Conservation (phyloP, 2,329 filamentous ascomycete species). For the Fusarium marasasianum region DNA sequence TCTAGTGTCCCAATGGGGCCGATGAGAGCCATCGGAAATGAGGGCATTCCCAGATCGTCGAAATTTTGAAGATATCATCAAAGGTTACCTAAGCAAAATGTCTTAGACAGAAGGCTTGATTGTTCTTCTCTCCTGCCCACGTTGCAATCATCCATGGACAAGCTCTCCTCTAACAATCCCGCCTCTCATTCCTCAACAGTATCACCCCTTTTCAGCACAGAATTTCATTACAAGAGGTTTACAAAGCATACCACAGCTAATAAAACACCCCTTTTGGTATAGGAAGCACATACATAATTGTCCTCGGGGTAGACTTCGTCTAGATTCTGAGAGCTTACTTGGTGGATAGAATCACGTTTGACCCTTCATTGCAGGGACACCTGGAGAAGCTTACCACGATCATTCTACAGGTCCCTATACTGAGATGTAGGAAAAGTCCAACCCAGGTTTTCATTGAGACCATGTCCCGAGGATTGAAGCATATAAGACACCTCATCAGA, state of each 20-base stretch:
- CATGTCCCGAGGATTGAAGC: background rate
- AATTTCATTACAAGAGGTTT: background rate
- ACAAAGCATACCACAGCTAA: background rate
- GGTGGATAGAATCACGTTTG: background rate
- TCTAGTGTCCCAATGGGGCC: background rate
- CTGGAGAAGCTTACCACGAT: background rate
- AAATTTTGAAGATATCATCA: background rate
- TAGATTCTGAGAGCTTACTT: background rate
- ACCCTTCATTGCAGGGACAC: background rate
- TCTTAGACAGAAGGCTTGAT: background rate
- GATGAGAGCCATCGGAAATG: background rate
- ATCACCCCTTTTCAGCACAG: background rate
- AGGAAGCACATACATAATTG: background rate
- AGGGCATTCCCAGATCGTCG: conserved; percentile 1
- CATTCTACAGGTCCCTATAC: background rate
- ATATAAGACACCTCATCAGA: conserved; percentile 8
- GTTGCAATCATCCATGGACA: background rate
- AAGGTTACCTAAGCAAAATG: background rate
- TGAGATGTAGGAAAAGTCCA: background rate
- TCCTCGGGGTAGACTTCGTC: background rate
- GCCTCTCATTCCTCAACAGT: background rate
- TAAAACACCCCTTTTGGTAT: background rate
- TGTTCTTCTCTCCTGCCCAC: background rate
- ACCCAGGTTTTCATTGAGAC: background rate
- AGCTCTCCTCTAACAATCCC: background rate